Evolutionary conservation across 768 basidiomycete species (phyloP), one percentile per base, ranked within the genome.

Genomic region (Thelephora aurantiotincta): DNA sequence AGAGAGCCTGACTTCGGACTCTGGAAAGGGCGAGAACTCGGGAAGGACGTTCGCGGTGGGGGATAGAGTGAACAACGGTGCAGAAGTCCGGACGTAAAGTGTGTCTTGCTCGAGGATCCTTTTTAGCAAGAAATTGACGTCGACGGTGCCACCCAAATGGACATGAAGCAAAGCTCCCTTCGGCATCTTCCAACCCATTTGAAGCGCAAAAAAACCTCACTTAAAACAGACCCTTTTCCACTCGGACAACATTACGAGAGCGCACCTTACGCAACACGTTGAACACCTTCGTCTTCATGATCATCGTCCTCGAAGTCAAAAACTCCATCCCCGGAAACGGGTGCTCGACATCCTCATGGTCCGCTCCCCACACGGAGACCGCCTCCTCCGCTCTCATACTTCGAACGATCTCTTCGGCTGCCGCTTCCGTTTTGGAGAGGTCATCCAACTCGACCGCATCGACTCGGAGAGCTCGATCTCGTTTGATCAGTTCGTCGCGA

Each of bases 281-380:
- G 54, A 82, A 86, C 23, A 87, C 58, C 50, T 65, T 66, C 0
- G 83, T 85, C 53, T 70, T 69, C 48, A 74, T 59, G 35, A 86
- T 82, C 38, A 33, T 19, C 38, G 47, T 51, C 60, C 35, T 50
- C 78, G 81, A 80, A 36, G 78, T 85, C 52, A 85, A 62, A 54
- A 85, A 87, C 53, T 77, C 80, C 81, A 85, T 84, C 37, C 84
- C 84, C 18, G 82, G 82, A 52, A 82, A 86, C 1, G 78, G 68
- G 54, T 84, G 75, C 3, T 70, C 73, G 42, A 77, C 65, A 3
- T 68, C 68, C 13, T 71, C 66, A 6, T 74, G 65, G 19, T 78
- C 72, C 42, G 61, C 62, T 34, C 55, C 67, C 84, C 83, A 86
- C n/a, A 85, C 65, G 0, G 70, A 68, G 19, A 60, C 55, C 0